Conservation (phyloP, 2,329 filamentous ascomycete species). For the Talaromyces marneffei region DNA sequence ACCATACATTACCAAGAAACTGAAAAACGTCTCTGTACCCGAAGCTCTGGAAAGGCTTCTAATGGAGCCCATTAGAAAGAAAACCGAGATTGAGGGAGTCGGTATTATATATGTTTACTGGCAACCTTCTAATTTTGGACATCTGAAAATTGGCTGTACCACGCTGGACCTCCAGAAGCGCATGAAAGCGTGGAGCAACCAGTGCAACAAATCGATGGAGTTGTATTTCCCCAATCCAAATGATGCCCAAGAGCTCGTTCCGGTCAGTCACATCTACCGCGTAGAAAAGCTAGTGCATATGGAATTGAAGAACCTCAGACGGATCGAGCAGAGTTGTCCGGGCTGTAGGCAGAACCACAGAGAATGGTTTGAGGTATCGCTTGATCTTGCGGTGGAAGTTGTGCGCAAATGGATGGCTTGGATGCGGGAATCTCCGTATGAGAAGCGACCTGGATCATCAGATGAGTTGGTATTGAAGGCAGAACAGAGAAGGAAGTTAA, state of each 20-base stretch:
- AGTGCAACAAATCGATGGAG: background rate
- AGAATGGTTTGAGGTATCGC: constrained; percentile 7
- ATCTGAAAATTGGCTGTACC: background rate
- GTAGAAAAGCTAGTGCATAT: constrained; percentile 8
- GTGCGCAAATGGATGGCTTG: constrained; percentile 13
- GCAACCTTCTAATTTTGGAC: background rate
- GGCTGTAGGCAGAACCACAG: constrained; percentile 8
- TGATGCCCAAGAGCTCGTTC: background rate
- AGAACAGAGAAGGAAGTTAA: background rate
- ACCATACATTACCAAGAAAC: background rate
- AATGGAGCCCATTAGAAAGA: background rate
- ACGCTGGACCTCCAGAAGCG: background rate
- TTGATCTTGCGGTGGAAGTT: constrained; percentile 7
- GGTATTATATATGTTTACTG: background rate
- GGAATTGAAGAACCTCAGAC: constrained; percentile 4
- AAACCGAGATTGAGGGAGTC: background rate
- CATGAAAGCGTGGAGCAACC: background rate
- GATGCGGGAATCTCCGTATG: constrained; percentile 1
- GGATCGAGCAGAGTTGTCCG: background rate
- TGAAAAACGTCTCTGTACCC: background rate
- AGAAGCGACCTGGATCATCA: background rate
- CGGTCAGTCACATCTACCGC: constrained; percentile 5
- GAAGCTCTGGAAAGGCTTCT: background rate
- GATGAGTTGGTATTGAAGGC: background rate
- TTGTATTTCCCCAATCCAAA: background rate